Evolutionary conservation across 2,329 filamentous ascomycete species (phyloP).

Genomic region (Aulographum hederae): DNA sequence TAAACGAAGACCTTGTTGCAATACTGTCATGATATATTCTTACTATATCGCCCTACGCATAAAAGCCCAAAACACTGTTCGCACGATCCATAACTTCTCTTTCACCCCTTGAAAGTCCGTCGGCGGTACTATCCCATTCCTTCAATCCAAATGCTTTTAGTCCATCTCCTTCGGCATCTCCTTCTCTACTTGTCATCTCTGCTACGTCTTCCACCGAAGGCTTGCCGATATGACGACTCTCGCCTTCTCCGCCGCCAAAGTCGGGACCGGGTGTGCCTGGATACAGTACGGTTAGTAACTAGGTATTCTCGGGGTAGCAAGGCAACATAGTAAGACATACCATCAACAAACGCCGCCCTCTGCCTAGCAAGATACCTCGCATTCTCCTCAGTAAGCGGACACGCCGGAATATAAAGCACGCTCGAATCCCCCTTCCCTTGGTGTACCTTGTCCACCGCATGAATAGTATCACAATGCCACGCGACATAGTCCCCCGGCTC

Average conservation of each 20-base stretch:
- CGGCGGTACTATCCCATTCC: slow-evolving; percentile 28
- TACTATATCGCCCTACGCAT: no score
- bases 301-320: no score
- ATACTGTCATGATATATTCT: no score
- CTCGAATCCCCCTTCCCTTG: slow-evolving; percentile 54
- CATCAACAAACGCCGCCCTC: slow-evolving; percentile 47
- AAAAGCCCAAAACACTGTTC: slow-evolving; percentile 31
- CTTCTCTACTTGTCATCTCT: slow-evolving; percentile 17
- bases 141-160: slow-evolving; percentile 36
- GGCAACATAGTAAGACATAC: no score
- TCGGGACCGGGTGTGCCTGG: slow-evolving; percentile 32
- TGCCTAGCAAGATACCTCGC: slow-evolving; percentile 53
- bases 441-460: slow-evolving; percentile 70
- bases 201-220: slow-evolving; percentile 20
- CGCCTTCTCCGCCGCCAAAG: slow-evolving; percentile 43
- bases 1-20: no score
- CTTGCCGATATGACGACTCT: slow-evolving; percentile 30
- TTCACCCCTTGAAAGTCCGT: slow-evolving; percentile 30
- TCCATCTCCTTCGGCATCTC: no score
- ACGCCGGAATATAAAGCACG: slow-evolving; percentile 79
- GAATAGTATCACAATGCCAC: slow-evolving; percentile 67
- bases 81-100: slow-evolving; percentile 30
- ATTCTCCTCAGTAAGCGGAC: slow-evolving; percentile 60
- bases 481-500: slow-evolving; percentile 57
- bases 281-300: neutral